phyloP scores from a whole-genome alignment of 2,329 filamentous ascomycete species.

The Ilyonectria sp. region DNA sequence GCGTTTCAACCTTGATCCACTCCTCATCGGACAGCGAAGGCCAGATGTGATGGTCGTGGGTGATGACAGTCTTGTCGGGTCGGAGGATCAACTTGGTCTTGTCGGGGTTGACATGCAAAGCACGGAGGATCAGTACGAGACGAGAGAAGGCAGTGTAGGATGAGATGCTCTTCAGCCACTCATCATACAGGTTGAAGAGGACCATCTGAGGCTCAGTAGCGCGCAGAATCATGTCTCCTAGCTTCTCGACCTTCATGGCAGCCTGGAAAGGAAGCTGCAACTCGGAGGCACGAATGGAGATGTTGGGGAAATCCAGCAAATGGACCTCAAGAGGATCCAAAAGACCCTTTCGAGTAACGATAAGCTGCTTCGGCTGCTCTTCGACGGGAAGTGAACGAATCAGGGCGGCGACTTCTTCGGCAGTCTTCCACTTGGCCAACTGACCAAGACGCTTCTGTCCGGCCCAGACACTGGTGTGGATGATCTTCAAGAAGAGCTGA shows the following conservation, averaged over 20 bases:
- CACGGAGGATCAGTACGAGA: constrained; percentile 91
- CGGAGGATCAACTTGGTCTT: constrained; percentile 97
- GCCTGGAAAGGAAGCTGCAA: constrained; percentile 98
- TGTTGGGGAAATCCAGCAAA: constrained; percentile 97
- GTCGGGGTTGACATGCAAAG: constrained; percentile 96
- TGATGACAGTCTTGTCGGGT: constrained; percentile 98
- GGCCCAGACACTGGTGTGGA: constrained; percentile 99
- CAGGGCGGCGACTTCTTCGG: constrained; percentile 98
- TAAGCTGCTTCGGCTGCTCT: constrained; percentile 98
- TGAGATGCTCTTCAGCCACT: constrained; percentile 98
- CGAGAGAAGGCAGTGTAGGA: constrained; percentile 99
- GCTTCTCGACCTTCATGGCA: constrained; percentile 99
- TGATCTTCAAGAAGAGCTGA: constrained; percentile 98
- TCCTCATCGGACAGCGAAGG: constrained; percentile 94
- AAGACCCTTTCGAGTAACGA: constrained; percentile 97
- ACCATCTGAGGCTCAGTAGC: constrained; percentile 99
- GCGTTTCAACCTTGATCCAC: constrained; percentile 99
- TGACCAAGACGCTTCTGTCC: constrained; percentile 99
- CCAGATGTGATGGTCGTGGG: constrained; percentile 99
- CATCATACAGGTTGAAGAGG: constrained; percentile 97
- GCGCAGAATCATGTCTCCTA: constrained; percentile 98
- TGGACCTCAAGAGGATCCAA: constrained; percentile 98
- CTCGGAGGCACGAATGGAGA: constrained; percentile 97
- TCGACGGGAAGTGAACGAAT: constrained; percentile 96
- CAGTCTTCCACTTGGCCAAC: constrained; percentile 99